Percentiles rank a stretch among this genome's conserved stretches.
phyloP scores from a whole-genome alignment of 2,329 filamentous ascomycete genomes.

The Neospermospora avenae region DNA sequence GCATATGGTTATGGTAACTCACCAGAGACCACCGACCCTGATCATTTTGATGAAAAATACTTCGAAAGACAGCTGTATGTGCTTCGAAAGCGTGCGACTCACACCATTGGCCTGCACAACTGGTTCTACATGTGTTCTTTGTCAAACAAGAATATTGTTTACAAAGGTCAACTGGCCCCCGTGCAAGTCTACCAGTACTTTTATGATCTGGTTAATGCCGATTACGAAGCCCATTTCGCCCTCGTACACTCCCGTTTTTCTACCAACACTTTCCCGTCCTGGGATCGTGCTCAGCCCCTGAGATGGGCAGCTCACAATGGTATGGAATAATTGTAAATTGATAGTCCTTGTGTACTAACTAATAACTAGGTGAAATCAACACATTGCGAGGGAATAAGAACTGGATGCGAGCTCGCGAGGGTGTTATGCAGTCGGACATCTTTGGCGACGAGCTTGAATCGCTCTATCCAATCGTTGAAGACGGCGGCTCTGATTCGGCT shows the following conservation, averaged over 20 bases:
- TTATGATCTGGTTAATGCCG: slow-evolving; percentile 92
- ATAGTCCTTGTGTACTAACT: slow-evolving; percentile 29
- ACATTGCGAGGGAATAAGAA: slow-evolving; percentile 98
- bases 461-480: slow-evolving; percentile 92
- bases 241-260: slow-evolving; percentile 96
- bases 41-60: slow-evolving; percentile 75
- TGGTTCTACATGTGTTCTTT: slow-evolving; percentile 99
- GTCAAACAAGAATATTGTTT: slow-evolving; percentile 96
- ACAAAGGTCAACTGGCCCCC: slow-evolving; percentile 94
- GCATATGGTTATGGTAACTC: slow-evolving; percentile 79
- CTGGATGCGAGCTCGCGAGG: slow-evolving; percentile 97
- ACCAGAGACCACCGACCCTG: slow-evolving; percentile 73
- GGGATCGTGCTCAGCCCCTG: slow-evolving; percentile 94
- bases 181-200: slow-evolving; percentile 98
- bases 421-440: slow-evolving; percentile 86
- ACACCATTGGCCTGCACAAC: slow-evolving; percentile 92
- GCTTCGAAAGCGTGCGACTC: slow-evolving; percentile 89
- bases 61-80: slow-evolving; percentile 95
- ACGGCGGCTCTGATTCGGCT: slow-evolving; percentile 93
- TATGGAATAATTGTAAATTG: slow-evolving; percentile 36
- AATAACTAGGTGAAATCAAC: slow-evolving; percentile 74
- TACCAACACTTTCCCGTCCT: slow-evolving; percentile 97
- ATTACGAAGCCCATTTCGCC: slow-evolving; percentile 96
- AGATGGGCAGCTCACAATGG: slow-evolving; percentile 98
- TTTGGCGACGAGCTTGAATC: slow-evolving; percentile 90